These are phyloP conservation scores for Buddleja alternifolia DNA, from an alignment of 257 asterid genomes.

Conservation along the genomic window DNA sequence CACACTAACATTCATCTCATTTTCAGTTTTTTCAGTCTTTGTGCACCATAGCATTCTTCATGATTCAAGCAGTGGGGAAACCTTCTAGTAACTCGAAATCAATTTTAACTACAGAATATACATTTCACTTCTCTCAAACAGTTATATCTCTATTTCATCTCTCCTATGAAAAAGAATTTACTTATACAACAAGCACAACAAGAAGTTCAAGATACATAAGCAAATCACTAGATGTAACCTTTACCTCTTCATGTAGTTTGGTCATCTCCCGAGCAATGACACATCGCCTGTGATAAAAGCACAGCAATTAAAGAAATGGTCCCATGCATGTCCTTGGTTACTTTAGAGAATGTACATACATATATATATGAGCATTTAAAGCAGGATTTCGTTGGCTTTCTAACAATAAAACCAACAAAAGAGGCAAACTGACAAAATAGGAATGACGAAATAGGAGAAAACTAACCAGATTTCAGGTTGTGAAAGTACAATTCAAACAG, in stretches of 20 bases:
- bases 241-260: slow-evolving; percentile 89
- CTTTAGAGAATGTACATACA: neutral
- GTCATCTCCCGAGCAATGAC: slow-evolving; percentile 98
- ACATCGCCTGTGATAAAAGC: slow-evolving; percentile 64
- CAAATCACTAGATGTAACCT: slow-evolving; percentile 25
- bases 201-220: neutral
- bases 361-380: neutral
- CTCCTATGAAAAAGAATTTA: slow-evolving; percentile 2
- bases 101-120: neutral
- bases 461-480: neutral
- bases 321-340: neutral
- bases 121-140: slow-evolving; percentile 6
- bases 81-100: slow-evolving; percentile 14
- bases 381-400: slow-evolving; percentile 9
- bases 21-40: neutral
- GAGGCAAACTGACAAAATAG: neutral
- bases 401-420: neutral
- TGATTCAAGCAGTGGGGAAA: slow-evolving; percentile 5
- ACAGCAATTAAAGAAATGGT: slow-evolving; percentile 15
- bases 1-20: neutral
- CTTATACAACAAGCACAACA: neutral
- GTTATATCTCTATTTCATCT: slow-evolving; percentile 4
- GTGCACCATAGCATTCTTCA: slow-evolving; percentile 13
- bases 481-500: neutral
- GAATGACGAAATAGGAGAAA: too few species aligned